A percentile compares a stretch with the other conserved stretches of the same genome.
Evolutionary conservation across 257 asterid species (phyloP).

Genomic region (Eucommia ulmoides): DNA sequence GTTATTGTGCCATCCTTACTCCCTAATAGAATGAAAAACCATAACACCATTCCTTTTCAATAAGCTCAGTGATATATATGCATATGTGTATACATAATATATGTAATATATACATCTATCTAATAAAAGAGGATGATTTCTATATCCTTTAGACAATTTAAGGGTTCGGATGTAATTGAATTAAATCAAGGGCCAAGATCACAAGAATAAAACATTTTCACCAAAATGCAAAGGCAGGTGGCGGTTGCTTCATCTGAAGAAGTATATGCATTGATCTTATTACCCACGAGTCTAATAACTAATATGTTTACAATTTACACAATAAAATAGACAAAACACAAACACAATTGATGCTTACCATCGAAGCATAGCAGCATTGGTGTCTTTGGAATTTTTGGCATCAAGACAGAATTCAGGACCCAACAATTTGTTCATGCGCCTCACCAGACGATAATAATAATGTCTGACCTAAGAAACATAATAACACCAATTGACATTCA

Average conservation of each 20-base stretch:
- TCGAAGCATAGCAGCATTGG: constrained; percentile 97
- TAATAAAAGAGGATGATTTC: too few species aligned
- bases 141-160: too few species aligned
- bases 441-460: constrained; percentile 92
- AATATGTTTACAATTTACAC: too few species aligned
- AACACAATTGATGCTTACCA: constrained; percentile 32
- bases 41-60: too few species aligned
- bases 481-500: constrained; percentile 8
- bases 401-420: constrained; percentile 92
- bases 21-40: too few species aligned
- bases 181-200: too few species aligned
- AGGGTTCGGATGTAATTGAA: too few species aligned
- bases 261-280: background rate
- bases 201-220: too few species aligned
- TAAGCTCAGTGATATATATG: too few species aligned
- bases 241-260: background rate
- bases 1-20: too few species aligned
- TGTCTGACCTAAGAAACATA: constrained; percentile 61
- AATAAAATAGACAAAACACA: background rate
- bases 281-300: background rate
- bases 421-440: constrained; percentile 97
- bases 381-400: constrained; percentile 91
- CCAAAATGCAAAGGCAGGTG: background rate
- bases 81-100: too few species aligned
- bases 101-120: too few species aligned